phyloP scores from a whole-genome alignment of 2,329 filamentous ascomycete species.

The Ceratocystis harringtonii region DNA sequence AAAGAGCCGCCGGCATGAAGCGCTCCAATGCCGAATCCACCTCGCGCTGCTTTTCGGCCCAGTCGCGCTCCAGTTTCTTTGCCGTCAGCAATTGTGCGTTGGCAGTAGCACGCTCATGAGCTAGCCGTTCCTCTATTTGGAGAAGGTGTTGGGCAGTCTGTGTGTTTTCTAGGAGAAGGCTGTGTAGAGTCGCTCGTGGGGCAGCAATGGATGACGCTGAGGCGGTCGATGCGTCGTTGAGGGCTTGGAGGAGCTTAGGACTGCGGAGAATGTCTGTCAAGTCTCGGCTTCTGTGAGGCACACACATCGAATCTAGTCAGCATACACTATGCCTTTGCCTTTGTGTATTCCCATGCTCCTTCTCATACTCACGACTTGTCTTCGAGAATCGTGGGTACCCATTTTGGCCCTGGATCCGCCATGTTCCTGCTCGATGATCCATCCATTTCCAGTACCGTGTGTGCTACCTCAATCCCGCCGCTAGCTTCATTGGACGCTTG shows the following conservation, averaged over 20 bases:
- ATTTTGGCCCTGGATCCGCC: slow-evolving; percentile 49
- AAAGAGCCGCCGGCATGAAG: slow-evolving; percentile 75
- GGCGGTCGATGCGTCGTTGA: slow-evolving; percentile 51
- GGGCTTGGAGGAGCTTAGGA: slow-evolving; percentile 53
- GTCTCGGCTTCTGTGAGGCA: slow-evolving; percentile 53
- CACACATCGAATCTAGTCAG: slow-evolving; percentile 10
- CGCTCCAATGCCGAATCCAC: slow-evolving; percentile 74
- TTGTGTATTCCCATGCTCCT: background rate
- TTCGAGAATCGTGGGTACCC: slow-evolving; percentile 62
- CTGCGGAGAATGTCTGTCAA: slow-evolving; percentile 53
- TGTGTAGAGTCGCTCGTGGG: slow-evolving; percentile 48
- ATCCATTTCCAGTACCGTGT: slow-evolving; percentile 7
- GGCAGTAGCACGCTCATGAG: slow-evolving; percentile 50
- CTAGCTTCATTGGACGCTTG: background rate
- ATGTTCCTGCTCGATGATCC: background rate
- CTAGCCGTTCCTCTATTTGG: slow-evolving; percentile 42
- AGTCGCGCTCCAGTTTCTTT: slow-evolving; percentile 80
- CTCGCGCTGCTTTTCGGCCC: slow-evolving; percentile 73
- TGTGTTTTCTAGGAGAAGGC: slow-evolving; percentile 56
- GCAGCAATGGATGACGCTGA: slow-evolving; percentile 56
- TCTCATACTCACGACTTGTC: slow-evolving; percentile 58
- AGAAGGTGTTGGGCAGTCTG: slow-evolving; percentile 49
- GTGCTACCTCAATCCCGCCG: background rate
- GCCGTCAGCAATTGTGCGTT: slow-evolving; percentile 72
- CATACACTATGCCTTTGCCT: slow-evolving; percentile 19